phyloP scores from a whole-genome alignment of 1,284 basidiomycete genomes.

The Ceraceosorus guamensis region DNA sequence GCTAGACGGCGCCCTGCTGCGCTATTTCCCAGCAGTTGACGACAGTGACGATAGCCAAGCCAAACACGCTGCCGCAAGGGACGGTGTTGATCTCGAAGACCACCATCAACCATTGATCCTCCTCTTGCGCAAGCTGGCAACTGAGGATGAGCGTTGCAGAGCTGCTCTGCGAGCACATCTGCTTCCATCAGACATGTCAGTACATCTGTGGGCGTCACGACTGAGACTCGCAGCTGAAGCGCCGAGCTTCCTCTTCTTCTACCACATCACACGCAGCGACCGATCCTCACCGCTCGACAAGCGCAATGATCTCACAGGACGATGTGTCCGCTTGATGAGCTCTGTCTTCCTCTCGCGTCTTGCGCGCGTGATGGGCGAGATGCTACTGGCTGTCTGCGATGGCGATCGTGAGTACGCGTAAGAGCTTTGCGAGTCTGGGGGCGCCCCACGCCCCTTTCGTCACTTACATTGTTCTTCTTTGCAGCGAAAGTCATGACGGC shows the following conservation, averaged over 20 bases:
- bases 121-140: constrained; percentile 24
- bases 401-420: constrained; percentile 6
- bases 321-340: constrained; percentile 30
- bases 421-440: too few relatives aligned
- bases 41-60: background rate
- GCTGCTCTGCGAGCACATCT: constrained; percentile 11
- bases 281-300: constrained; percentile 23
- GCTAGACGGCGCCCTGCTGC: background rate
- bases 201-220: background rate
- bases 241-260: constrained; percentile 1
- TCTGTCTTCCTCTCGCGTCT: constrained; percentile 21
- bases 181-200: constrained; percentile 20
- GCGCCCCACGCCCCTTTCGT: too few relatives aligned
- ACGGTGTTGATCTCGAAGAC: constrained; percentile 32
- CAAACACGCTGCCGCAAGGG: background rate
- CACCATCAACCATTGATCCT: constrained; percentile 26
- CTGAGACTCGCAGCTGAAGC: background rate
- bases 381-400: constrained; percentile 26
- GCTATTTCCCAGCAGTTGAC: background rate
- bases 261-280: constrained; percentile 11
- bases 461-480: background rate
- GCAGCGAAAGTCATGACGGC: constrained; percentile 20
- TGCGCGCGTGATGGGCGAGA: constrained; percentile 29
- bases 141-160: constrained; percentile 18
- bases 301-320: constrained; percentile 24